These are phyloP conservation scores for Eucalyptus erythrocorys DNA, from an alignment of 345 rosid genomes.

Conservation along the genomic window DNA sequence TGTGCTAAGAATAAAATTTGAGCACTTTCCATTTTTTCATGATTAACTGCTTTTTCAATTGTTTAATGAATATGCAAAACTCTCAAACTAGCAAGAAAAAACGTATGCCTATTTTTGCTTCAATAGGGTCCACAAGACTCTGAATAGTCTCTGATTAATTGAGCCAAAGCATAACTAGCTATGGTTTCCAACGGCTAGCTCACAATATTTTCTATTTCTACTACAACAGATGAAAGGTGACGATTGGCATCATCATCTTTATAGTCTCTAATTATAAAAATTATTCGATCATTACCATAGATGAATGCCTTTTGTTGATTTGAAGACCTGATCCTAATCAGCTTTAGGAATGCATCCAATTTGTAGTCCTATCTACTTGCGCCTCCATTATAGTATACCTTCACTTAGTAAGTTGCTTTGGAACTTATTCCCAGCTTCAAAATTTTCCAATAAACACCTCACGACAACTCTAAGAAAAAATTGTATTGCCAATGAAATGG, in stretches of 20 bases:
- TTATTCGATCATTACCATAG: not conserved
- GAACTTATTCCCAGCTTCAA: not conserved
- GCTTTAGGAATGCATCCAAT: not conserved
- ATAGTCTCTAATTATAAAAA: not conserved
- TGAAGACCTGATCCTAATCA: not conserved
- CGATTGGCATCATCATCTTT: not conserved
- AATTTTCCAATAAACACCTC: not conserved
- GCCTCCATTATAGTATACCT: not conserved
- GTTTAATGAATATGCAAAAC: not conserved
- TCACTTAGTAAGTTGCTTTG: not conserved
- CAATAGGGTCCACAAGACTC: not conserved
- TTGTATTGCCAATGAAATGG: not conserved
- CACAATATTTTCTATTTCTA: not conserved
- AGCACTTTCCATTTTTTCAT: too few relatives aligned
- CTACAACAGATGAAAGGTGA: not conserved
- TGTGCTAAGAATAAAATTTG: not conserved
- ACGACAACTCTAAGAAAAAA: not conserved
- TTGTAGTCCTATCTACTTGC: not conserved
- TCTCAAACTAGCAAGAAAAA: not conserved
- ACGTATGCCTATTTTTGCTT: not conserved
- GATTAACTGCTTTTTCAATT: not conserved
- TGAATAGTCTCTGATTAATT: not conserved
- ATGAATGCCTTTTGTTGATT: not conserved
- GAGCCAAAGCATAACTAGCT: not conserved
- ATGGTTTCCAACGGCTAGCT: not conserved